These are phyloP conservation scores for Trichoderma semiorbis DNA, from an alignment of 2,329 filamentous ascomycete genomes.

Conservation along the genomic window DNA sequence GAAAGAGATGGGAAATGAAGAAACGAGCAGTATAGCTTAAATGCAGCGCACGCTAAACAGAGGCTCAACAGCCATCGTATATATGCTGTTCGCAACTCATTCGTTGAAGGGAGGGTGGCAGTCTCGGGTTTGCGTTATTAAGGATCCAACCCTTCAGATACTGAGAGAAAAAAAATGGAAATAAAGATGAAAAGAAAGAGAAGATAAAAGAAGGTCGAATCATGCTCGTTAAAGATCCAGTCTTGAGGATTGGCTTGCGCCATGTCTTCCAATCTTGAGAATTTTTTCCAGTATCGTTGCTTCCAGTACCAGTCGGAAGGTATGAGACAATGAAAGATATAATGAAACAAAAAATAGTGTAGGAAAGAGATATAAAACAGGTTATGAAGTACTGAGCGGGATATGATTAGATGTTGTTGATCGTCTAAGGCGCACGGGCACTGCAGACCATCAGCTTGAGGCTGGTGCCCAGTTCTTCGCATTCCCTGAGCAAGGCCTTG, in stretches of 20 bases:
- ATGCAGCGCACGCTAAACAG: constrained; percentile 4
- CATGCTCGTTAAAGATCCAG: constrained; percentile 9
- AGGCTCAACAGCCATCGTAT: not conserved
- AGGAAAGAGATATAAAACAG: not conserved
- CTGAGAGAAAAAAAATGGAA: not conserved
- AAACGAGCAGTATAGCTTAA: not conserved
- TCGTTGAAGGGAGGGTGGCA: not conserved
- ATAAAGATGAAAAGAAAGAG: not conserved
- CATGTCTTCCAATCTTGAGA: constrained; percentile 14
- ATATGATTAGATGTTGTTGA: constrained; percentile 44
- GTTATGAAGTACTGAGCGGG: not conserved
- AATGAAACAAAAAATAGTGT: not conserved
- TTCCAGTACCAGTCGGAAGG: not conserved
- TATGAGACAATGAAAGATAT: not conserved
- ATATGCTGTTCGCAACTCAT: not conserved
- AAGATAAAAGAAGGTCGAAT: not conserved
- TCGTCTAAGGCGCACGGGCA: constrained; percentile 70
- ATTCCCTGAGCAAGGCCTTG: constrained; percentile 71
- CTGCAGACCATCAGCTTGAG: constrained; percentile 90
- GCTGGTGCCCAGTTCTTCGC: constrained; percentile 79
- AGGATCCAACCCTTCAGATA: not conserved
- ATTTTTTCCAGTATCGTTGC: not conserved
- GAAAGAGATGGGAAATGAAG: not conserved
- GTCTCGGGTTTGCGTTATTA: not conserved
- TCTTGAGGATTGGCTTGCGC: constrained; percentile 18